A percentile compares a stretch with the other conserved stretches of the same genome.
Conservation (phyloP, 352 stramenopile genomes). For the Globisporangium paddicum region DNA sequence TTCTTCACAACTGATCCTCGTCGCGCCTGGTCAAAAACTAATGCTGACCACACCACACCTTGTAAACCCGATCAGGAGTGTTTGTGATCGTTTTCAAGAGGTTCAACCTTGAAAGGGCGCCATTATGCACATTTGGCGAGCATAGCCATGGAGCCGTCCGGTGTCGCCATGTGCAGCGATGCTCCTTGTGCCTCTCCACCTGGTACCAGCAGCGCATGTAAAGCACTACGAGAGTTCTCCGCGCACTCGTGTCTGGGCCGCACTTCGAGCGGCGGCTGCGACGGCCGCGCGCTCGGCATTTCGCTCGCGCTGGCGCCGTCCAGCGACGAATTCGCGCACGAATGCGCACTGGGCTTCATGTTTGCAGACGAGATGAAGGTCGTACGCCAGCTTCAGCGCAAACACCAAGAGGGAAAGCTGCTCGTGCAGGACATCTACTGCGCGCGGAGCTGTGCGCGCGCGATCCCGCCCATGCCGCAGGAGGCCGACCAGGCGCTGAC, state of each 20-base stretch:
- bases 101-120: conserved; percentile 16
- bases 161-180: no score
- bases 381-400: conserved; percentile 40
- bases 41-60: conserved; percentile 3
- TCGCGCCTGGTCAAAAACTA: neutral
- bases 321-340: conserved; percentile 41
- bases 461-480: conserved; percentile 28
- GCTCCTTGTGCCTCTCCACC: neutral
- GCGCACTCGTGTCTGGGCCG: conserved; percentile 18
- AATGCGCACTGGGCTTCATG: conserved; percentile 34
- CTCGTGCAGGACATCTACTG: conserved; percentile 56
- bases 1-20: neutral
- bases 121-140: neutral
- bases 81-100: conserved; percentile 2
- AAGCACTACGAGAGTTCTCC: conserved; percentile 23
- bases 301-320: conserved; percentile 18
- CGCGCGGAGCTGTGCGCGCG: conserved; percentile 46
- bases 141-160: conserved; percentile 3
- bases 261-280: conserved; percentile 6
- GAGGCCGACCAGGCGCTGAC: conserved; percentile 20
- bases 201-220: neutral
- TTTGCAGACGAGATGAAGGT: conserved; percentile 68
- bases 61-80: neutral
- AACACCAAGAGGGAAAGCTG: conserved; percentile 22
- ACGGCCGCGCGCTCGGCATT: conserved; percentile 20